Evolutionary conservation across 192 early-diverging fungal species (phyloP), one percentile per base, ranked within the genome.

Genomic region (Gigaspora rosea): DNA sequence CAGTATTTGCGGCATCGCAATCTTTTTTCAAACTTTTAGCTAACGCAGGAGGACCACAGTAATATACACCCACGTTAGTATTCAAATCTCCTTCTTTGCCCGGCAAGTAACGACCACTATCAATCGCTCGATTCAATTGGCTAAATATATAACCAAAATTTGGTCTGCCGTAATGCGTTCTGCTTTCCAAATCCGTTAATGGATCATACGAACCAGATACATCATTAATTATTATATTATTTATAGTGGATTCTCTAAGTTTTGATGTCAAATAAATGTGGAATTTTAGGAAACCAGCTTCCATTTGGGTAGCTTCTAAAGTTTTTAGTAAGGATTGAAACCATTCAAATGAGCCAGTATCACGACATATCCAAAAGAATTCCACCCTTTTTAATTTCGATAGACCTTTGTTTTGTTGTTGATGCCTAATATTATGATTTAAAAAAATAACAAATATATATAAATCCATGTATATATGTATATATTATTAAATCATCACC

Each of bases 91-190:
- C 81, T 48, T 78, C 84, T 12, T 84, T 84, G 20, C 79, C 81
- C 7, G 83, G 83, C 74, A 85, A 79, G 54, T 85, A 85, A 4
- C 73, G 80, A 2, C 83, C 83, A 57, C 65, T 67, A 8, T 56
- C 74, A 51, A 85, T 85, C 0, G 79, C 79, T 67, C 76, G 61
- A 33, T 78, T 65, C 61, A 90, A 82, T 54, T 89, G 83, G 33
- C 82, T 75, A 72, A 95, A 91, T 58, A 94, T 89, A 54, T 81
- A 80, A 59, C 84, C 75, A 83, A 91, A 95, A 79, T 92, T 91
- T 32, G 94, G 94, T 12, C 94, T 87, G 15, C 94, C 94, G 79
- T 89, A 94, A 82, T 92, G 90, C 64, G 89, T 91, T 58, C 86
- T 82, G 35, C 85, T 89, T 57, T 84, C 81, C 20, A 93, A 78